phyloP scores from a whole-genome alignment of 495 filamentous ascomycete species.

The Penicillium angulare region DNA sequence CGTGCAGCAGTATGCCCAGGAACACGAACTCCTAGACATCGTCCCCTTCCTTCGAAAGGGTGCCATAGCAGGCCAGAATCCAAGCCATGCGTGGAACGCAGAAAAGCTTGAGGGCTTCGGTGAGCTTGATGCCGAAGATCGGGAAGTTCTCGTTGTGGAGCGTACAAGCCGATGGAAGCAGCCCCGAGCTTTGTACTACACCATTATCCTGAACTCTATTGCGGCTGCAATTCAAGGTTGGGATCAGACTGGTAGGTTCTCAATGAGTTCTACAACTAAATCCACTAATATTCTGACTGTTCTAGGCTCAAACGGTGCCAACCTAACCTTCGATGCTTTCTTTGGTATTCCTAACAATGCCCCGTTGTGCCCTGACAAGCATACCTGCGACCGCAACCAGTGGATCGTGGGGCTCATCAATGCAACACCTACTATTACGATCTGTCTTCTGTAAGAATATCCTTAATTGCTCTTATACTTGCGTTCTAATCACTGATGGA shows the following conservation, averaged over 20 bases:
- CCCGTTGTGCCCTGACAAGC: constrained; percentile 39
- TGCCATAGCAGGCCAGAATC: constrained; percentile 66
- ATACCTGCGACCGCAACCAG: constrained; percentile 29
- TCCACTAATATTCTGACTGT: constrained; percentile 4
- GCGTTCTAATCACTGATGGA: neutral
- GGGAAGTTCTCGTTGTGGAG: constrained; percentile 53
- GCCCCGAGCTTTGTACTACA: constrained; percentile 60
- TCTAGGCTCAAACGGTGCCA: constrained; percentile 69
- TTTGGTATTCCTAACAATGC: constrained; percentile 40
- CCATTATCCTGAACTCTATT: constrained; percentile 67
- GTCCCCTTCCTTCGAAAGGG: constrained; percentile 54
- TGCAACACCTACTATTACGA: constrained; percentile 39
- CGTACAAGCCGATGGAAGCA: constrained; percentile 63
- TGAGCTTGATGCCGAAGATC: constrained; percentile 55
- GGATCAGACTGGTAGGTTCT: constrained; percentile 56
- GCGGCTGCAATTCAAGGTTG: constrained; percentile 67
- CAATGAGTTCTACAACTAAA: neutral
- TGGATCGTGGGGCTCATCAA: constrained; percentile 51
- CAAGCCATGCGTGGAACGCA: too few species aligned
- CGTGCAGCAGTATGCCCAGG: constrained; percentile 54
- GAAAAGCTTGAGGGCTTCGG: constrained; percentile 56
- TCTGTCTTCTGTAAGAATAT: constrained; percentile 37
- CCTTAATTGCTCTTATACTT: neutral
- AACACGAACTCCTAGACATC: constrained; percentile 51
- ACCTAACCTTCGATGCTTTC: constrained; percentile 58